A percentile compares a stretch with the other conserved stretches of the same genome.
These are phyloP conservation scores for Fusarium neocosmosporiellum DNA, from an alignment of 2,329 filamentous ascomycete genomes.

Conservation along the genomic window DNA sequence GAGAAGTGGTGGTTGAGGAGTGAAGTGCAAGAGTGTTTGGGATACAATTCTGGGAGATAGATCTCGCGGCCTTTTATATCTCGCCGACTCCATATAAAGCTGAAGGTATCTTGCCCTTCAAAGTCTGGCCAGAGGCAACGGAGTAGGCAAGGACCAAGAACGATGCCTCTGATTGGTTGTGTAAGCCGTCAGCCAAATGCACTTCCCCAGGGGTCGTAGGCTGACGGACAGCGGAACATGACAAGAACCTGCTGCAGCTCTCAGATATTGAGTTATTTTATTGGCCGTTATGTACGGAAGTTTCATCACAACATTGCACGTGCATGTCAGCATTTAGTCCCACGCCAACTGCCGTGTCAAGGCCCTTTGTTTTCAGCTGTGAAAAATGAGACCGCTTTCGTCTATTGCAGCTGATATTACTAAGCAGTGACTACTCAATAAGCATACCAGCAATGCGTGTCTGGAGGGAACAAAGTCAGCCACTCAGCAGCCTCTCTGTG, in stretches of 20 bases:
- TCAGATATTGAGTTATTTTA: neutral
- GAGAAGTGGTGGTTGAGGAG: neutral
- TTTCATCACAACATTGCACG: neutral
- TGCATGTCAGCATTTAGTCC: neutral
- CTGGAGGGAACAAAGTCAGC: neutral
- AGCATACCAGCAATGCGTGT: neutral
- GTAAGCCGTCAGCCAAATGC: neutral
- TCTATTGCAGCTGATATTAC: neutral
- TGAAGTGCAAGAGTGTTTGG: neutral
- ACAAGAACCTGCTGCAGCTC: neutral
- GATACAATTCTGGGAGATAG: neutral
- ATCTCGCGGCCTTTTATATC: neutral
- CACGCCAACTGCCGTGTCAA: neutral
- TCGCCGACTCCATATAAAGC: neutral
- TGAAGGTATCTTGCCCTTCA: neutral
- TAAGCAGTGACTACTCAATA: neutral
- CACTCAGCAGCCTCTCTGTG: neutral
- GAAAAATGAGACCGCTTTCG: neutral
- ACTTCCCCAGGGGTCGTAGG: neutral
- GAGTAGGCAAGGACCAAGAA: neutral
- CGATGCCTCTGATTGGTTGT: neutral
- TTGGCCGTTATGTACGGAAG: neutral
- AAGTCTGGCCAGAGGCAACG: neutral
- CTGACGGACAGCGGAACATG: neutral
- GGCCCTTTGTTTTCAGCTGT: neutral